Conservation (phyloP, 192 early-diverging fungal genomes). For the Coemansia sp. region DNA sequence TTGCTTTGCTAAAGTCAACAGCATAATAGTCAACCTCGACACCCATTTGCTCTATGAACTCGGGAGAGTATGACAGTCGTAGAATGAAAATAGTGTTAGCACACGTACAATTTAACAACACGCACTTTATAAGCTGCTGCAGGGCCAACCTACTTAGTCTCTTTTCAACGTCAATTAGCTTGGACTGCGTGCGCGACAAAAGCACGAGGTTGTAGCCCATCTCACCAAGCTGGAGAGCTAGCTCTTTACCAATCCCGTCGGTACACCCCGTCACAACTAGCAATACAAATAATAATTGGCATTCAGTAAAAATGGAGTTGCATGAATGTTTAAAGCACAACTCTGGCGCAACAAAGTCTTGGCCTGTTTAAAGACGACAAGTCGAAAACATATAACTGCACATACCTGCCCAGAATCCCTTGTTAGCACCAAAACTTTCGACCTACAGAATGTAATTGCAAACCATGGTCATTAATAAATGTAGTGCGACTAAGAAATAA, state of each 20-base stretch:
- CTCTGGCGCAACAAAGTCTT: not conserved
- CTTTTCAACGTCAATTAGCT: constrained; percentile 66
- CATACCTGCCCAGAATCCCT: constrained; percentile 54
- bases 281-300: not conserved
- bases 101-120: too few relatives aligned
- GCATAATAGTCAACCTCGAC: constrained; percentile 31
- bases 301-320: not conserved
- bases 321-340: not conserved
- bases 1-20: constrained; percentile 36
- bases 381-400: too few relatives aligned
- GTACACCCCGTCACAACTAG: constrained; percentile 92
- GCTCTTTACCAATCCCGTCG: constrained; percentile 93
- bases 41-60: too few relatives aligned
- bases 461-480: not conserved
- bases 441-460: constrained; percentile 19
- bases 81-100: too few relatives aligned
- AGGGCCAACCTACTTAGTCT: constrained; percentile 59
- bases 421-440: constrained; percentile 41
- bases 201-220: constrained; percentile 80
- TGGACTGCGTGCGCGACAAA: constrained; percentile 73
- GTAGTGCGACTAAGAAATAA: not conserved
- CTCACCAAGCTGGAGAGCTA: constrained; percentile 81
- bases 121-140: too few relatives aligned
- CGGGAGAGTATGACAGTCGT: not conserved
- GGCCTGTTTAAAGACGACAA: too few relatives aligned